phyloP scores from a whole-genome alignment of 78 protist species.

The Polysphondylium violaceum region DNA sequence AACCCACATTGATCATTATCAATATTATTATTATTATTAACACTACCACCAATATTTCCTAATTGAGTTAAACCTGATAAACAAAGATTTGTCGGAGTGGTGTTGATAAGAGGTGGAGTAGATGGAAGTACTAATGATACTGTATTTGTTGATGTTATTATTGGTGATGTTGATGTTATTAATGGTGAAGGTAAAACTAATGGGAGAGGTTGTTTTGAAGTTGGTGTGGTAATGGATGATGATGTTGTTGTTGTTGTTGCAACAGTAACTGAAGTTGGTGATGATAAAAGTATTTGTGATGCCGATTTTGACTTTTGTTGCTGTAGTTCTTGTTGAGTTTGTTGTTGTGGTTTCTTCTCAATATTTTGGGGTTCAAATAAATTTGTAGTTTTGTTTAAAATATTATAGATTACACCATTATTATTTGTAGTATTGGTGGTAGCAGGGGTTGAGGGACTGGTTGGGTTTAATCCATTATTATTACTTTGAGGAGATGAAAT shows the following conservation, averaged over 20 bases:
- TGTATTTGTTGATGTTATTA: constrained; percentile 1
- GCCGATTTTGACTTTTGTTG: not conserved
- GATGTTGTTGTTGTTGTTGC: not conserved
- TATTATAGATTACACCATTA: too few relatives aligned
- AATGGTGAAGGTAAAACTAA: not conserved
- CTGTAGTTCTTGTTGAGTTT: not conserved
- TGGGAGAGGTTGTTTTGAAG: not conserved
- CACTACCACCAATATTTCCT: too few relatives aligned
- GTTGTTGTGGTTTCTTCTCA: not conserved
- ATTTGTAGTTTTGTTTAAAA: not conserved
- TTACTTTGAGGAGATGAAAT: not conserved
- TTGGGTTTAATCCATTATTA: not conserved
- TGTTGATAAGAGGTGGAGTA: not conserved
- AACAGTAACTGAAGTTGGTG: not conserved
- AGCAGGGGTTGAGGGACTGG: not conserved
- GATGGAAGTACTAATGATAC: not conserved
- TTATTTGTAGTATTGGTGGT: too few relatives aligned
- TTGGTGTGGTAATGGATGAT: not conserved
- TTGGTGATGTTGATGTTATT: not conserved
- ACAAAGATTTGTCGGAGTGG: not conserved
- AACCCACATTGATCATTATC: too few relatives aligned
- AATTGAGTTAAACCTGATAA: too few relatives aligned
- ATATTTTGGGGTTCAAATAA: not conserved
- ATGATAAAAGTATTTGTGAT: not conserved
- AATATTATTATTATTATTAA: too few relatives aligned